These are phyloP conservation scores for Gelatoporia subvermispora DNA, from an alignment of 768 basidiomycete species.

Conservation along the genomic window DNA sequence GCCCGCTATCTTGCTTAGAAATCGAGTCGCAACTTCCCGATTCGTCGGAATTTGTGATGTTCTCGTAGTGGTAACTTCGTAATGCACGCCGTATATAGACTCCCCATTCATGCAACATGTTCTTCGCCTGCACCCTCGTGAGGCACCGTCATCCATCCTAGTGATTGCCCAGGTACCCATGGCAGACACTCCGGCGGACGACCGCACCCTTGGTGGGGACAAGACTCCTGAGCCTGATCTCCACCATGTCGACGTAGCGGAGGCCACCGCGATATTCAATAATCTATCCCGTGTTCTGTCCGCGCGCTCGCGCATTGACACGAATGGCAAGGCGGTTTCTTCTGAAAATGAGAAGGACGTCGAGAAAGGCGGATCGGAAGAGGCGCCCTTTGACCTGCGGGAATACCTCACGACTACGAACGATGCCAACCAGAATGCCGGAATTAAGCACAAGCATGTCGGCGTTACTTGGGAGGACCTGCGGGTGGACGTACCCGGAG, in stretches of 20 bases:
- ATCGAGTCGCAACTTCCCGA: no score
- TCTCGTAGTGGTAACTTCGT: no score
- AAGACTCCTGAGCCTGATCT: conserved; percentile 8
- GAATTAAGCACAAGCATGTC: conserved; percentile 71
- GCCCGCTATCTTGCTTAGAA: no score
- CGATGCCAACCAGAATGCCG: conserved; percentile 58
- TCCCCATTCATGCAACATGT: no score
- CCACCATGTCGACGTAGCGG: conserved; percentile 42
- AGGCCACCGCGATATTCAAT: conserved; percentile 51
- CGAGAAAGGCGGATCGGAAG: conserved; percentile 32
- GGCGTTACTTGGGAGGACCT: conserved; percentile 73
- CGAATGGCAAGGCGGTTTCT: not conserved
- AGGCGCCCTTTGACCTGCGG: conserved; percentile 51
- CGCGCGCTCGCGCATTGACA: conserved; percentile 4
- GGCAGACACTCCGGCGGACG: conserved; percentile 24
- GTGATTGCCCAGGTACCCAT: conserved; percentile 7
- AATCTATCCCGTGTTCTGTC: conserved; percentile 40
- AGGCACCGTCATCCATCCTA: no score
- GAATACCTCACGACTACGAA: conserved; percentile 66
- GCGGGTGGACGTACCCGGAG: conserved; percentile 56
- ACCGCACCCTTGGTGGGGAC: conserved; percentile 21
- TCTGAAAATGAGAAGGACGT: conserved; percentile 21
- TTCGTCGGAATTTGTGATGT: no score
- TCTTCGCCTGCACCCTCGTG: no score
- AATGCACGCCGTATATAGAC: no score